A percentile compares a stretch with the other conserved stretches of the same genome.
These are phyloP conservation scores for Oryza officinalis DNA, from an alignment of 176 grass and related monocot species.

Conservation along the genomic window DNA sequence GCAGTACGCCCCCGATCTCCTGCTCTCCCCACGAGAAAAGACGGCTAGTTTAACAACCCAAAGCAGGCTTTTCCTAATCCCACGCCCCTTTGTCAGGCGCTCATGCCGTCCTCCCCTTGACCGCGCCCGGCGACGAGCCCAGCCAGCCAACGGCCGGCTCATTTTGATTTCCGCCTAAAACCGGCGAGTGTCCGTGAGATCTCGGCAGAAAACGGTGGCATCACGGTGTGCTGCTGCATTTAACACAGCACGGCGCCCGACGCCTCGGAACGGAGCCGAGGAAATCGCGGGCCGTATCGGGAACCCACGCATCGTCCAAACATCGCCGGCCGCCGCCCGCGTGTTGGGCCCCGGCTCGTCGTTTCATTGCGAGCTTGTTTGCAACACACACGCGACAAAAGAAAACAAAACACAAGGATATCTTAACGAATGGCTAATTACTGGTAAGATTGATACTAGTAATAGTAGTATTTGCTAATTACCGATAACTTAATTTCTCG, in stretches of 20 bases:
- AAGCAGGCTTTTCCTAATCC: conserved; percentile 31
- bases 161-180: neutral
- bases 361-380: conserved; percentile 1
- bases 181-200: neutral
- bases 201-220: neutral
- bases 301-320: conserved; percentile 27
- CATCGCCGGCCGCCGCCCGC: conserved; percentile 7
- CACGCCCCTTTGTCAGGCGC: conserved; percentile 19
- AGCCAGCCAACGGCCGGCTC: neutral
- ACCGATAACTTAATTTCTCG: conserved; percentile 27
- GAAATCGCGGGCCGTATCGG: conserved; percentile 59
- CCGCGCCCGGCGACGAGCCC: neutral
- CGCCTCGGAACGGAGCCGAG: conserved; percentile 39
- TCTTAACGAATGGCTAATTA: conserved; percentile 3
- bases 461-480: neutral
- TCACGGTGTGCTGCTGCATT: conserved; percentile 1
- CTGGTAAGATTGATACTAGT: neutral
- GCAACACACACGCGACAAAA: neutral
- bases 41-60: conserved; percentile 36
- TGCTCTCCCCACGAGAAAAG: conserved; percentile 36
- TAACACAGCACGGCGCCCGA: conserved; percentile 26
- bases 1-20: neutral
- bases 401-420: neutral
- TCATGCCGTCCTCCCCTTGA: conserved; percentile 3
- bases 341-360: conserved; percentile 18